Base-by-base conservation (phyloP, 2,329 filamentous ascomycete species). In the Teratosphaeria gauchensis region DNA sequence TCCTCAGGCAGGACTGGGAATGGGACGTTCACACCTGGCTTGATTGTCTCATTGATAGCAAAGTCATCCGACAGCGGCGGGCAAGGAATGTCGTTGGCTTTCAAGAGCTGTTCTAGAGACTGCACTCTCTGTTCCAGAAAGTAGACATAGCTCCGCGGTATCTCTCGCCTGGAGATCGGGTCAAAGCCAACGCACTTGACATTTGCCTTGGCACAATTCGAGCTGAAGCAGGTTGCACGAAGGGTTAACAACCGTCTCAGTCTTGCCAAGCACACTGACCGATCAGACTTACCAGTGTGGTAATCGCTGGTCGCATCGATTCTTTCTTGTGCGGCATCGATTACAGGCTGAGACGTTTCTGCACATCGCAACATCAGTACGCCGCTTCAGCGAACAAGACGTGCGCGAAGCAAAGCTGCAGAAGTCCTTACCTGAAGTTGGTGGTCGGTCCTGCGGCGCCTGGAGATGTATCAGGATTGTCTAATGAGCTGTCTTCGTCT, bases 161-260 rank as follows among this genome's bases (percentile, higher is more conserved):
- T 96, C 75, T 96, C 91, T 70, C 89, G 86, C 80, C 96, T 96
- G 28, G 90, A 95, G 69, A 96, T 96, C 35, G 92, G 92, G 72
- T 97, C 92, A 74, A 96, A 96, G 62, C 92, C 92, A 55, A 96
- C 90, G 73, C 94, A 97, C 65, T 89, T 87, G 53, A 95, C 89
- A 59, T 84, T 83, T n/a, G 89, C 92, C 77, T 96, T 96, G 72
- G 24, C 24, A 32, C 28, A 53, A 28, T 33, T 31, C 7, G 32
- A 53, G 32, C 28, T 53, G 51, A 53, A 30, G 16, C 28, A 31
- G 24, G 5, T 8, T 16, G 16, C 42, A 19, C 2, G 5, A n/a
- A 48, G 19, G 8, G 42, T 38, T 16, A 38, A 14, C 35, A 38
- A 5, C 2, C 11, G 16, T 14, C 7, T 5, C n/a, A 21, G 4